These are phyloP conservation scores for thale cress (Arabidopsis thaliana) DNA, from an alignment of 345 rosid species.

Conservation along the genomic window TAIR10.1 NC_003070.9:1005501-1006000, in stretches of 20 bases:
- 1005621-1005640: constrained; percentile 85
- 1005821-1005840: constrained; percentile 22
- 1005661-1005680: background rate
- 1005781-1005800: constrained; percentile 78
- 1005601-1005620: constrained; percentile 61
- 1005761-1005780: constrained; percentile 88
- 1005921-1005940: constrained; percentile 77
- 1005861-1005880: background rate
- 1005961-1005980: constrained; percentile 76
- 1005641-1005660: constrained; percentile 75
- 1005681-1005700: background rate
- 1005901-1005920: background rate
- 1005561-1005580: background rate
- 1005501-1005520: constrained; percentile 71
- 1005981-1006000: constrained; percentile 85
- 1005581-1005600: constrained; percentile 19
- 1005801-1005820: constrained; percentile 86
- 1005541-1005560: background rate
- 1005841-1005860: background rate
- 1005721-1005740: background rate
- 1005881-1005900: background rate
- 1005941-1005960: constrained; percentile 83
- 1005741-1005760: constrained; percentile 79
- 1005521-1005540: background rate
- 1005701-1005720: constrained; percentile 3